Base-by-base conservation (phyloP, 1,284 basidiomycete species). In the Leccinum ponderosum region DNA sequence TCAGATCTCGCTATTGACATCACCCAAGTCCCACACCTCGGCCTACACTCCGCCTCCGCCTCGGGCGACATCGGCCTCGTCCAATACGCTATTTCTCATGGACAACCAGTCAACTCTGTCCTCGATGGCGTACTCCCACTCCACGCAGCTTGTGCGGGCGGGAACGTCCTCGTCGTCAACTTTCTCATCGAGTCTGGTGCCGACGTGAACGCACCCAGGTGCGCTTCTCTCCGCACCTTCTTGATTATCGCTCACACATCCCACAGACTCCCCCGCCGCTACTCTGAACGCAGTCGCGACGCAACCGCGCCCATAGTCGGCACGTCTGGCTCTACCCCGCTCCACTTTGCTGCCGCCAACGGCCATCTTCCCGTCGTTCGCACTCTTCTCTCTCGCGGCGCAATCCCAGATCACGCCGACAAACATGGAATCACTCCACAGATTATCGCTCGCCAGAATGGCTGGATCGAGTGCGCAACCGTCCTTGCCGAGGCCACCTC, bases 261-360 rank as follows among this genome's bases (percentile, higher is more conserved):
- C 9, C 66, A 8, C 65, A 91, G 91, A 68, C 79, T 93, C 29
- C 91, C 93, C 20, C 83, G 90, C 62, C 86, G 91, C 59, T 95
- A 94, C 75, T 87, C 86, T 71, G 90, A 93, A 72, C 88, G 84
- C 73, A 81, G 81, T 71, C 77, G 89, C 68, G 80, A 89, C 73
- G 67, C 83, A 14, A 80, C 88, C 29, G 80, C 81, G 2, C 86
- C 86, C 60, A 89, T 90, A 66, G 87, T 94, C 35, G 93, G 93
- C 50, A 87, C 89, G 3, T 84, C 86, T 14, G 94, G 94, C 17
- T 93, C 93, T 1, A 96, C 94, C 0, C 92, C 95, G 0, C 84
- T 97, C n/a, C 95, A 97, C 72, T 97, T 97, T 73, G 95, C 95
- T 6, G 90, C 94, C 29, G 94, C 95, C 22, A 95, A 96, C 66